Evolutionary conservation across 2,329 filamentous ascomycete species (phyloP).

Genomic region (Colletotrichum chrysophilum): DNA sequence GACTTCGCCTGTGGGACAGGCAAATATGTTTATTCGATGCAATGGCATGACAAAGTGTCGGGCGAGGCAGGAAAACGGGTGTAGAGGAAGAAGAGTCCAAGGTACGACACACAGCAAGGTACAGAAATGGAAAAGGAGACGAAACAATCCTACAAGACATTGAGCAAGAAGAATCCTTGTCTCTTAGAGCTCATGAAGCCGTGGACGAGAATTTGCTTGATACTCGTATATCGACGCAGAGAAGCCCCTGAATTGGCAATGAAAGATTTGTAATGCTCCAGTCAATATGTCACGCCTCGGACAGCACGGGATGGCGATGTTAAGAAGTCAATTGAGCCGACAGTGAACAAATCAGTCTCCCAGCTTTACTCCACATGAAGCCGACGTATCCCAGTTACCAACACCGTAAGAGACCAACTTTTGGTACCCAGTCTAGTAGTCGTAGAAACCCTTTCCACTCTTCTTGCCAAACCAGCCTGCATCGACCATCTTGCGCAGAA

Average conservation of each 20-base stretch:
- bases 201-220: not conserved
- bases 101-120: no score
- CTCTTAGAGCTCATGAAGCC: not conserved
- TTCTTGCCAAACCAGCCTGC: constrained; percentile 99
- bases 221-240: not conserved
- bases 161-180: fast-evolving
- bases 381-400: not conserved
- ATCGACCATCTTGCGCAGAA: constrained; percentile 95
- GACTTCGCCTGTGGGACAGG: not conserved
- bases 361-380: not conserved
- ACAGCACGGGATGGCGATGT: not conserved
- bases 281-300: not conserved
- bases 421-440: constrained; percentile 64
- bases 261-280: not conserved
- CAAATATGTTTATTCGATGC: not conserved
- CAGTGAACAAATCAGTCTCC: not conserved
- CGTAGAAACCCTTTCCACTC: constrained; percentile 93
- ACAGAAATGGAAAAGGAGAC: no score
- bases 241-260: not conserved
- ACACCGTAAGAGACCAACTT: not conserved
- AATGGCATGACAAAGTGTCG: not conserved
- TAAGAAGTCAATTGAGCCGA: not conserved
- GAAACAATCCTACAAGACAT: fast-evolving
- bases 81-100: not conserved
- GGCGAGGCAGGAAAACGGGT: not conserved